Evolutionary conservation across 768 basidiomycete genomes (phyloP).

Genomic region (Tylopilus sp.): DNA sequence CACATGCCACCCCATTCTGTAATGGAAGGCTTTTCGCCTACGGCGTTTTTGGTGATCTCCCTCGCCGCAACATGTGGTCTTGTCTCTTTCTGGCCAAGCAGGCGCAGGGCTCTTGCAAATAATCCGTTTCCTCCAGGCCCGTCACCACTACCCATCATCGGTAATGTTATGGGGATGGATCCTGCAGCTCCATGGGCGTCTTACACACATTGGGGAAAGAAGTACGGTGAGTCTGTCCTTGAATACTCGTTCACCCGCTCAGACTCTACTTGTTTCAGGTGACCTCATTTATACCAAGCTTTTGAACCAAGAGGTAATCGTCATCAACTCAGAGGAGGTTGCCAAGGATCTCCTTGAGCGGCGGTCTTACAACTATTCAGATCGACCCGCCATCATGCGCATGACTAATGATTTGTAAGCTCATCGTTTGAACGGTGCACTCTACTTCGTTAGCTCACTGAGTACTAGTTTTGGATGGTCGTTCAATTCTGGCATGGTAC

Average conservation of each 20-base stretch:
- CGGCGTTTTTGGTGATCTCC: constrained; percentile 8
- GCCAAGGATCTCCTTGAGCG: constrained; percentile 43
- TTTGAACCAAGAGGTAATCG: constrained; percentile 35
- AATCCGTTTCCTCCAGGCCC: constrained; percentile 49
- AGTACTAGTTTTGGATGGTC: constrained; percentile 27
- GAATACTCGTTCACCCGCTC: constrained; percentile 9
- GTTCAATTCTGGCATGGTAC: constrained; percentile 28
- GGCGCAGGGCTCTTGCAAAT: neutral
- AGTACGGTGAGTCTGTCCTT: constrained; percentile 22
- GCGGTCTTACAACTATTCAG: constrained; percentile 44
- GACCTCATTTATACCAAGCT: constrained; percentile 38
- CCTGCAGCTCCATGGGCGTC: constrained; percentile 29
- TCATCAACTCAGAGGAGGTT: constrained; percentile 40
- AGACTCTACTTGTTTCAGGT: constrained; percentile 18
- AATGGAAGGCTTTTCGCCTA: constrained; percentile 14
- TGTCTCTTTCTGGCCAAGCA: neutral
- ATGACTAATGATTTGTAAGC: constrained; percentile 32
- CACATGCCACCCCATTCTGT: too few species aligned
- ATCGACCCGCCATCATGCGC: constrained; percentile 33
- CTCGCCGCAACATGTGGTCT: neutral
- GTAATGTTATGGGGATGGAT: constrained; percentile 29
- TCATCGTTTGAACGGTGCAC: neutral
- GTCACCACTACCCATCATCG: constrained; percentile 37
- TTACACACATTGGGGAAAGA: constrained; percentile 31
- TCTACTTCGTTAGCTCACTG: neutral